Base-by-base conservation (phyloP, 805 yeast genomes). In the Teunomyces tritomae region DNA sequence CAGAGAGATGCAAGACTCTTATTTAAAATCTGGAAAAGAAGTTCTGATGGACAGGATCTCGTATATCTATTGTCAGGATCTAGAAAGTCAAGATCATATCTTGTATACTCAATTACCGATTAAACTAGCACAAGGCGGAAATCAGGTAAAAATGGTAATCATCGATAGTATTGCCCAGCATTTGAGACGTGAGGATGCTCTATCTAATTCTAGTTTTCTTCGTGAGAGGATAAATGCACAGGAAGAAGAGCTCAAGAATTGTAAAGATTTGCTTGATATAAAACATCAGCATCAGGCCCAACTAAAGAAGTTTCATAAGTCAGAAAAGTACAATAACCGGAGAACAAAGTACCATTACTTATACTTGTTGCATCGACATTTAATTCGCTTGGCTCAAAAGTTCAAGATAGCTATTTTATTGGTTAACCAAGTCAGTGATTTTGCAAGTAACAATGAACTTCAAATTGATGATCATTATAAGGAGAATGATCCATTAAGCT, bases 121-220 rank as follows among this genome's bases (percentile, higher is more conserved):
- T 1, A 64, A 87, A 28, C 39, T 59, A 8, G 40, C 44, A 13
- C 28, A 45, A 32, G 32, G 24, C 9, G 27, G 27, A 16, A 29
- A 20, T 5, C 41, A 26, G 10, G 39, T 36, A 4, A 30, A 50
- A 27, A 58, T 86, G 27, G 71, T 92, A 0, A 75, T 89, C 1
- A 72, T 91, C 8, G 98, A 92, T 64, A 87, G 96, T 29, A 80
- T 91, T 3, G 83, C 92, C 0, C 96, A 89, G 58, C 96, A 87
- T 62, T 63, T 90, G 28, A 70, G 95, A 48, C 83, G 83, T 1
- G 89, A 84, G 52, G 62, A 56, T 20, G 51, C 56, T 8, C 53
- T 51, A 32, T 59, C 82, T 20, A 73, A 66, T 36, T 68, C 73
- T 35, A 69, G 62, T 28, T 65, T 65, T 28, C 63, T 67, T 24